Evolutionary conservation across 2,329 filamentous ascomycete species (phyloP), one percentile per base, ranked within the genome.

Genomic region (Incumbomyces lentus): DNA sequence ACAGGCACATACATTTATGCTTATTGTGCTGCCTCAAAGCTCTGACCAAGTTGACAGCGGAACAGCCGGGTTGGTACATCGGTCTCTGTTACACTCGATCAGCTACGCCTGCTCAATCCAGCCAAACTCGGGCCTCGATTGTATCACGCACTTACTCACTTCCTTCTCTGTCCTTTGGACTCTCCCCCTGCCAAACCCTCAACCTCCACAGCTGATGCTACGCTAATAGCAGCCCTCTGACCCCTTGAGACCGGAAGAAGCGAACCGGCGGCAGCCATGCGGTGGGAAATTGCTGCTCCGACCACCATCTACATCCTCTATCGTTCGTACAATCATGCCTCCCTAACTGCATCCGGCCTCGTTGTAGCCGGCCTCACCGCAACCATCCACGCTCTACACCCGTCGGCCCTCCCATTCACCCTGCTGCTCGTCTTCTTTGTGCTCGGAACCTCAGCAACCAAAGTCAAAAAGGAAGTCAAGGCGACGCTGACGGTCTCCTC

Each of bases 391-490:
- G 87, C 88, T 13, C 68, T 89, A n/a, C 89, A 96, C 64, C 90
- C 90, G 2, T 95, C 87, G 82, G 86, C 85, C 50, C 71, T 89
- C n/a, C 89, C 87, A 43, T 93, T 95, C 67, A 76, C 76, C 22
- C 73, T 95, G 10, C 73, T 96, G 1, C 76, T 77, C 41, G 76
- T 88, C 31, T 96, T 96, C 70, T 96, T 95, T 65, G 69, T 94
- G 2, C 79, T 84, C 3, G 92, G 88, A 1, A 94, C 84, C 1
- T 72, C 80, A 43, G 88, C 82, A 1, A 95, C 90, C 1, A 89
- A 90, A 69, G 85, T 87, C 46, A 95, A 96, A 65, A 82, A 95
- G 61, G 76, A 86, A 54, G 71, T 88, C 59, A 98, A 98, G 68
- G 78, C 84, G 2, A 77, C 73, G 33, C 70, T 96, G 55, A 96